Evolutionary conservation across 352 stramenopile genomes (phyloP).

Genomic region (Globisporangium okanoganense): DNA sequence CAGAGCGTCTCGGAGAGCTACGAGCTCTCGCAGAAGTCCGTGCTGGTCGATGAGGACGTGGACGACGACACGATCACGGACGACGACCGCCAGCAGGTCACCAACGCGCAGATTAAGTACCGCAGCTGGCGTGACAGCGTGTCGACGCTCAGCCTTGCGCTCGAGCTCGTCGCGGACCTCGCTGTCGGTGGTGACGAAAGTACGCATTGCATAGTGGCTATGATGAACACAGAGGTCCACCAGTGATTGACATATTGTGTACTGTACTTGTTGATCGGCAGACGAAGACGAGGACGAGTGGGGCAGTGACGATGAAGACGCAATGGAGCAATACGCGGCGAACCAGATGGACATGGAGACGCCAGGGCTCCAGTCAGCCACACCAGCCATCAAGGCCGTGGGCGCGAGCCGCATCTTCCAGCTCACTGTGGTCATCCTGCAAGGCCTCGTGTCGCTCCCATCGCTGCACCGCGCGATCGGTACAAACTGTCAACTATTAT

Average conservation of each 20-base stretch:
- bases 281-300: constrained; percentile 80
- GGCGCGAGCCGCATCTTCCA: constrained; percentile 44
- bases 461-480: constrained; percentile 45
- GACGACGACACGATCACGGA: constrained; percentile 59
- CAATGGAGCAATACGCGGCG: constrained; percentile 76
- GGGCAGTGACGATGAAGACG: constrained; percentile 85
- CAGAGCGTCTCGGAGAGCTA: constrained; percentile 65
- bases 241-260: background rate
- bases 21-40: constrained; percentile 45
- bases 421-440: constrained; percentile 62
- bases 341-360: constrained; percentile 53
- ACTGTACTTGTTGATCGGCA: background rate
- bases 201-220: constrained; percentile 1
- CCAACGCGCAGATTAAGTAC: constrained; percentile 59
- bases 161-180: constrained; percentile 76
- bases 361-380: constrained; percentile 15
- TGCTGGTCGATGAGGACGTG: constrained; percentile 63
- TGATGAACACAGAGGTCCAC: background rate
- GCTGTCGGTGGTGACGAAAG: constrained; percentile 46
- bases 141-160: constrained; percentile 65
- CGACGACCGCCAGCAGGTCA: constrained; percentile 58
- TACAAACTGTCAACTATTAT: constrained; percentile 19
- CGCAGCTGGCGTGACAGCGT: constrained; percentile 81
- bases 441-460: constrained; percentile 73
- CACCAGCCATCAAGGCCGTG: constrained; percentile 29